Evolutionary conservation across 1,284 basidiomycete species (phyloP).

Genomic region (Coniferiporia weirii): DNA sequence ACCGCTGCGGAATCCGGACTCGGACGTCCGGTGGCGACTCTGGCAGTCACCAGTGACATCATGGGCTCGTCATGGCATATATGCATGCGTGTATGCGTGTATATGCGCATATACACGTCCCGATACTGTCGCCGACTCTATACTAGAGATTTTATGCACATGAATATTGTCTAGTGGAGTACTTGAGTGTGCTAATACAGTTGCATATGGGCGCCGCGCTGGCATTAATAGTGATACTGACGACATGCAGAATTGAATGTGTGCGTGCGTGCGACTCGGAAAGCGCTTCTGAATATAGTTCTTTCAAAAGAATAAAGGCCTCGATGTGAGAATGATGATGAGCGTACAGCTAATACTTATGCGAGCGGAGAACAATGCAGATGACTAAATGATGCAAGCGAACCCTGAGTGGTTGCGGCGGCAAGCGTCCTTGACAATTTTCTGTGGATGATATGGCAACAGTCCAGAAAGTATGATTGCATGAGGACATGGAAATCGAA

Average conservation of each 20-base stretch:
- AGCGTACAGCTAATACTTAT: background rate
- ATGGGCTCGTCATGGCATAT: background rate
- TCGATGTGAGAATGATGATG: background rate
- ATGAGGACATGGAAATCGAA: background rate
- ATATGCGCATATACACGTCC: too few relatives aligned
- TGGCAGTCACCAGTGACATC: background rate
- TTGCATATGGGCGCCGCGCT: background rate
- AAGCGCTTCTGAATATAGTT: too few relatives aligned
- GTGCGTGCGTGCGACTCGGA: too few relatives aligned
- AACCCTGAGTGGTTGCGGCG: background rate
- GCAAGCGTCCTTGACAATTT: background rate
- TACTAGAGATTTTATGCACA: background rate
- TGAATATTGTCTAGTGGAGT: background rate
- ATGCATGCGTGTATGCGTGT: too few relatives aligned
- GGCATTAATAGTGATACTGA: too few relatives aligned
- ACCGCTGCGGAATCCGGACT: too few relatives aligned
- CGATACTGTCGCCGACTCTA: too few relatives aligned
- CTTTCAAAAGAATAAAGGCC: too few relatives aligned
- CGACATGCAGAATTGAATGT: too few relatives aligned
- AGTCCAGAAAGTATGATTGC: constrained; percentile 4
- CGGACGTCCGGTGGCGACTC: background rate
- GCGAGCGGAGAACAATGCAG: constrained; percentile 1
- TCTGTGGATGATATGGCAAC: constrained; percentile 2
- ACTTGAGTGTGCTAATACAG: background rate
- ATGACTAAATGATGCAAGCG: background rate